phyloP scores from a whole-genome alignment of 2,329 filamentous ascomycete species.

The Fusarium cyanostomum region DNA sequence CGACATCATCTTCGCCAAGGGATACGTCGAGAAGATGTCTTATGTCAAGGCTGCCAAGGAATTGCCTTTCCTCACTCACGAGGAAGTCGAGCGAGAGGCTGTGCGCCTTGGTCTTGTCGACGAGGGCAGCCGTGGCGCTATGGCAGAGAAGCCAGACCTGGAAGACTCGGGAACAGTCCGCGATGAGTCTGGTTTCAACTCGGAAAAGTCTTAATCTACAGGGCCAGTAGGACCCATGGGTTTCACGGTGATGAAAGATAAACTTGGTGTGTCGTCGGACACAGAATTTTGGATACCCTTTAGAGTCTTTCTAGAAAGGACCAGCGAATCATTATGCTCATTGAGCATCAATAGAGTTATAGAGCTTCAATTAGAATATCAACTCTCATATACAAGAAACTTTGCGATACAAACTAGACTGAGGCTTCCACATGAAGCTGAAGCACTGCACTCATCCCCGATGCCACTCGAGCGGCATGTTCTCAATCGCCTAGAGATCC shows the following conservation, averaged over 20 bases:
- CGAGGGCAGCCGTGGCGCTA: conserved; percentile 18
- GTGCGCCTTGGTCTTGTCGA: conserved; percentile 38
- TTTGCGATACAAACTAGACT: too few relatives aligned
- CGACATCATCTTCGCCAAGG: conserved; percentile 69
- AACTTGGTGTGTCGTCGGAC: background rate
- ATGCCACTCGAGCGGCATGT: too few relatives aligned
- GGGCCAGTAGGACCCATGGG: background rate
- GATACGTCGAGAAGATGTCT: conserved; percentile 65
- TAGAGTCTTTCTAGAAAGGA: background rate
- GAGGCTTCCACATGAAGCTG: too few relatives aligned
- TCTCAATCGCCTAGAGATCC: too few relatives aligned
- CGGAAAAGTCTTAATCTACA: conserved; percentile 26
- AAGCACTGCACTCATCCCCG: background rate
- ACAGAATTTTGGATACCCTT: background rate
- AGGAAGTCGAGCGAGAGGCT: conserved; percentile 62
- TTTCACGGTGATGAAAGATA: background rate
- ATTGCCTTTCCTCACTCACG: conserved; percentile 61
- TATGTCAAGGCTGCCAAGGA: conserved; percentile 68
- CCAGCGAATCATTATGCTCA: background rate
- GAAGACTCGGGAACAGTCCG: conserved; percentile 25
- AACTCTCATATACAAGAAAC: too few relatives aligned
- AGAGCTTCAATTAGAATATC: background rate
- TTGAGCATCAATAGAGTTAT: background rate
- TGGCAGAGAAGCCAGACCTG: conserved; percentile 31
- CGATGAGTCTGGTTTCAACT: conserved; percentile 32